Conservation (phyloP, 768 basidiomycete genomes). For the Nevesoporus exiguus region DNA sequence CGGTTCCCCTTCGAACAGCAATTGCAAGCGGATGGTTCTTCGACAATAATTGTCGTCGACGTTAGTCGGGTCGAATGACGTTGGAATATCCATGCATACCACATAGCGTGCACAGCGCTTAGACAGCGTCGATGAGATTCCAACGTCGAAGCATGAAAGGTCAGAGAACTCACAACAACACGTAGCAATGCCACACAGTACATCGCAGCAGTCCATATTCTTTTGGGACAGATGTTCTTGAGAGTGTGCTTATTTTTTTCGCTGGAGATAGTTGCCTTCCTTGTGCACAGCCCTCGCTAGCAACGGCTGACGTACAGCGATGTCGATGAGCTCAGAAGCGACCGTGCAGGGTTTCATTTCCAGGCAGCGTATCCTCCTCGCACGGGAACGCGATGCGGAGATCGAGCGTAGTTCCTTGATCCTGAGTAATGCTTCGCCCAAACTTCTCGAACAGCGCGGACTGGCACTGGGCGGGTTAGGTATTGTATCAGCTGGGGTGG, state of each 20-base stretch:
- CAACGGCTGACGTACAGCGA: no score
- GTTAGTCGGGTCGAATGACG: not conserved
- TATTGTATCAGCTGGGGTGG: conserved; percentile 68
- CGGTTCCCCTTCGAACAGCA: conserved; percentile 14
- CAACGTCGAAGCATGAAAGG: not conserved
- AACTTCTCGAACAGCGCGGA: conserved; percentile 84
- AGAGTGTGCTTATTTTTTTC: not conserved
- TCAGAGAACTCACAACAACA: conserved; percentile 19
- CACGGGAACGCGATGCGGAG: conserved; percentile 78
- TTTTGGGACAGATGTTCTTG: not conserved
- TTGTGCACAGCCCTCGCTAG: not conserved
- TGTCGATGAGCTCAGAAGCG: conserved; percentile 18
- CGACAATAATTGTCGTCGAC: not conserved
- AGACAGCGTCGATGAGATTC: not conserved
- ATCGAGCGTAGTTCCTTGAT: conserved; percentile 75
- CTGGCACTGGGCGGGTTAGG: conserved; percentile 75
- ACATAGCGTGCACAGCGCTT: conserved; percentile 14
- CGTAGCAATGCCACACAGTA: conserved; percentile 16
- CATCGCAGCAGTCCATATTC: conserved; percentile 25
- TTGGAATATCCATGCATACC: conserved; percentile 7
- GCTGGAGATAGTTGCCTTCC: not conserved
- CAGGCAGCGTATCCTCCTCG: conserved; percentile 63
- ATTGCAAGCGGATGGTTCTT: conserved; percentile 14
- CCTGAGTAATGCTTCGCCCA: conserved; percentile 77
- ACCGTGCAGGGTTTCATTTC: conserved; percentile 57